Evolutionary conservation across 1,284 basidiomycete genomes (phyloP).

Genomic region (Puccinia polysora): DNA sequence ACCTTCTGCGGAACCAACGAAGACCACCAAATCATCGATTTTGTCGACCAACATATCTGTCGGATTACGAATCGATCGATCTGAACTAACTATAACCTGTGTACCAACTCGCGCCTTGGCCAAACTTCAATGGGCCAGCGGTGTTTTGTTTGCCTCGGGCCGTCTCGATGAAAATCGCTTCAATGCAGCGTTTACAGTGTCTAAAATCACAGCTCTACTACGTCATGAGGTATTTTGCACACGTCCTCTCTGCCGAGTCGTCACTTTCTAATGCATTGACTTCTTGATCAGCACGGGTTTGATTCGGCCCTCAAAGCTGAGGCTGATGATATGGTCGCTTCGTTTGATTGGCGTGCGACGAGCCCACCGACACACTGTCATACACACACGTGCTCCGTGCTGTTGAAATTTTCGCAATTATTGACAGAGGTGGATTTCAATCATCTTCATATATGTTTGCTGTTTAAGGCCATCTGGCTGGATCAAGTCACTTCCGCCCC

Average conservation of each 20-base stretch:
- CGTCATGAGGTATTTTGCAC: conserved; percentile 22
- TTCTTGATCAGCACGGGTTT: conserved; percentile 19
- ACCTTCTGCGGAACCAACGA: background rate
- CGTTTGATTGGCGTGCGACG: conserved; percentile 11
- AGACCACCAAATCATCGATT: conserved; percentile 17
- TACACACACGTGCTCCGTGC: conserved; percentile 22
- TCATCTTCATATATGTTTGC: conserved; percentile 27
- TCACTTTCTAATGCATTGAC: background rate
- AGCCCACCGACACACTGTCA: conserved; percentile 8
- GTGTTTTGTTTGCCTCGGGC: conserved; percentile 25
- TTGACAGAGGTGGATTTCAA: conserved; percentile 33
- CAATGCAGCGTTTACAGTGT: conserved; percentile 25
- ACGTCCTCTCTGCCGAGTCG: background rate
- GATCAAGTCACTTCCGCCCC: conserved; percentile 22
- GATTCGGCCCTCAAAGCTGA: conserved; percentile 34
- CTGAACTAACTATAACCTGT: conserved; percentile 29
- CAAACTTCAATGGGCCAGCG: conserved; percentile 34
- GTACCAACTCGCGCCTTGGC: conserved; percentile 26
- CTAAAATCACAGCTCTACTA: conserved; percentile 27
- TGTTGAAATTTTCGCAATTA: conserved; percentile 28
- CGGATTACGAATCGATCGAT: conserved; percentile 27
- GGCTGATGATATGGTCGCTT: conserved; percentile 32
- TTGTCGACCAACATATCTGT: conserved; percentile 30
- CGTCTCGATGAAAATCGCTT: conserved; percentile 28
- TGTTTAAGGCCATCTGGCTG: conserved; percentile 34